Evolutionary conservation across 2,329 filamentous ascomycete species (phyloP).

Genomic region (Aureobasidium leucospermi): DNA sequence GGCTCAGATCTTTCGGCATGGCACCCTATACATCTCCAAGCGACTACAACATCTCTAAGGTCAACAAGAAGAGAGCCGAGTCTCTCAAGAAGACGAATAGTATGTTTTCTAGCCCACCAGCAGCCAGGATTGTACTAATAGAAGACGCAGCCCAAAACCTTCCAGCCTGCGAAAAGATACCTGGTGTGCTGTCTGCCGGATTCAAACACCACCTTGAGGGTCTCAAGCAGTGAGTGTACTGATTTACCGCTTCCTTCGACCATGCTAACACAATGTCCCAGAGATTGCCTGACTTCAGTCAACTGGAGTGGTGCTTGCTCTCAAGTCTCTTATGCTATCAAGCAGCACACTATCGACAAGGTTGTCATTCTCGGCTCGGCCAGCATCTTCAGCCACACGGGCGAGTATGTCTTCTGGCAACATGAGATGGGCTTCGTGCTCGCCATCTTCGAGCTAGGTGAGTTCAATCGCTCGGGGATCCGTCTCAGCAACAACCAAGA

Average conservation of each 20-base stretch:
- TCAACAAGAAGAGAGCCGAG: background rate
- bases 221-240: background rate
- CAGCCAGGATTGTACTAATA: background rate
- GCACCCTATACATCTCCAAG: background rate
- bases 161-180: background rate
- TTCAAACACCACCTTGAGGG: background rate
- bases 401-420: background rate
- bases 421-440: background rate
- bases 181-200: background rate
- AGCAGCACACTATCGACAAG: background rate
- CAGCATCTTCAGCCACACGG: background rate
- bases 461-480: background rate
- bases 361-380: background rate
- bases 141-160: background rate
- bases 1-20: background rate
- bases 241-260: too few species aligned
- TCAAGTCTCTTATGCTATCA: background rate
- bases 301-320: background rate
- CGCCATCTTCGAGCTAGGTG: background rate
- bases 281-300: background rate
- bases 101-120: background rate
- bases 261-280: background rate
- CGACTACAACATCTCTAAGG: background rate
- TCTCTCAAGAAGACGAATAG: background rate
- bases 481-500: too few species aligned